Conservation (phyloP, 495 filamentous ascomycete species). For the Astrothelium macrocarpum region DNA sequence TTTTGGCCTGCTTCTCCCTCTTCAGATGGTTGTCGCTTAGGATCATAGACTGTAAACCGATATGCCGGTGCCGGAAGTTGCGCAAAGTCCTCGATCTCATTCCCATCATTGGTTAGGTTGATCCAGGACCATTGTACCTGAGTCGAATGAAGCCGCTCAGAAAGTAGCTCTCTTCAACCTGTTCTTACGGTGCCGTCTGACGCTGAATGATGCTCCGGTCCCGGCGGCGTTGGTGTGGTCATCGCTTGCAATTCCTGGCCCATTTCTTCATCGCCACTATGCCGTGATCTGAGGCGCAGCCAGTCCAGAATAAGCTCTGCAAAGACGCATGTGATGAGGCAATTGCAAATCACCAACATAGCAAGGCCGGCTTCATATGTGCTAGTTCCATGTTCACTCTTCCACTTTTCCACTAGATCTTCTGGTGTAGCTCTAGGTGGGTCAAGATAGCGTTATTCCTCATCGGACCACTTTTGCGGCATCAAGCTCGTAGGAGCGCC, state of each 20-base stretch:
- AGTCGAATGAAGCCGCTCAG: not conserved
- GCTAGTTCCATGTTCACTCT: not conserved
- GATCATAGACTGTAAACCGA: not conserved
- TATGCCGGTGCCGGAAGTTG: not conserved
- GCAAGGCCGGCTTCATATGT: not conserved
- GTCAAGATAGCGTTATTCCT: not conserved
- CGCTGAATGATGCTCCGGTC: not conserved
- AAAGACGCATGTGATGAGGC: not conserved
- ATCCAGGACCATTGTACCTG: too few relatives aligned
- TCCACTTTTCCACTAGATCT: not conserved
- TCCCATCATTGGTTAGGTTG: not conserved
- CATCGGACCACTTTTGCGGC: not conserved
- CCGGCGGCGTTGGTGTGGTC: not conserved
- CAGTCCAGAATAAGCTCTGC: not conserved
- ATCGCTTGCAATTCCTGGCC: not conserved
- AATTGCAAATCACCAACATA: not conserved
- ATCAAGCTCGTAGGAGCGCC: not conserved
- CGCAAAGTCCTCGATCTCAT: not conserved
- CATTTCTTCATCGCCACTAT: not conserved
- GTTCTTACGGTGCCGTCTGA: not conserved
- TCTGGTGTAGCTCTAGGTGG: not conserved
- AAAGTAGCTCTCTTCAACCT: not conserved
- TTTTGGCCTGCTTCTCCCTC: not conserved
- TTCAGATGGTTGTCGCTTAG: not conserved
- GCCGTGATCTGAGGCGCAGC: not conserved